Evolutionary conservation across 768 basidiomycete genomes (phyloP).

Genomic region (Suillus bovinus): DNA sequence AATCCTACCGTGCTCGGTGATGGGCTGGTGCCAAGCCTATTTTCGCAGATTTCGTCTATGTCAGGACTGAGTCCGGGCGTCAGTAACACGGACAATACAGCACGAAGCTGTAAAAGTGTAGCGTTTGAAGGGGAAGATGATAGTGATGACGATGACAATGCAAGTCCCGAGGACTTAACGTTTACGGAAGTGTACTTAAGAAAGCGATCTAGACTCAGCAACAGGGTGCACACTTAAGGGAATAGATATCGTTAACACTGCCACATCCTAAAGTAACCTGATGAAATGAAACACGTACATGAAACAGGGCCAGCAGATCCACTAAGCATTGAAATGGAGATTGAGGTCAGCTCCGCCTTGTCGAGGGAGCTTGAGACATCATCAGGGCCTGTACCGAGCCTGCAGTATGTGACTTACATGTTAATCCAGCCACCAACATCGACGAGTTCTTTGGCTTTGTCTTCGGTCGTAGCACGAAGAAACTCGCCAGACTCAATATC

Average conservation of each 20-base stretch:
- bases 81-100: constrained; percentile 62
- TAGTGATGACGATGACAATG: constrained; percentile 40
- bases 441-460: constrained; percentile 77
- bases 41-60: constrained; percentile 68
- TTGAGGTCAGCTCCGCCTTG: constrained; percentile 23
- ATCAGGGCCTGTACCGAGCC: background rate
- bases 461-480: constrained; percentile 74
- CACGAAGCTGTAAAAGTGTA: constrained; percentile 55
- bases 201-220: constrained; percentile 53
- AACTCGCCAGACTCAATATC: constrained; percentile 82
- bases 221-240: constrained; percentile 47
- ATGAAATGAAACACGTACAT: constrained; percentile 20
- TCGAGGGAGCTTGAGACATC: constrained; percentile 26
- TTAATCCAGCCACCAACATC: constrained; percentile 72
- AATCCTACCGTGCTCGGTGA: constrained; percentile 47
- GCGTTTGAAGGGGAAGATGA: constrained; percentile 30
- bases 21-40: constrained; percentile 50
- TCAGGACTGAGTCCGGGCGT: constrained; percentile 69
- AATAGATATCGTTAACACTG: constrained; percentile 4
- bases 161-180: constrained; percentile 53
- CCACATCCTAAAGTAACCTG: constrained; percentile 26
- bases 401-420: constrained; percentile 46
- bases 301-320: constrained; percentile 20
- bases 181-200: constrained; percentile 48
- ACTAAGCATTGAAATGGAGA: constrained; percentile 26